Percentiles rank a stretch among this genome's conserved stretches.
Conservation (phyloP, 768 basidiomycete species). For the Pulveroboletus sp. region DNA sequence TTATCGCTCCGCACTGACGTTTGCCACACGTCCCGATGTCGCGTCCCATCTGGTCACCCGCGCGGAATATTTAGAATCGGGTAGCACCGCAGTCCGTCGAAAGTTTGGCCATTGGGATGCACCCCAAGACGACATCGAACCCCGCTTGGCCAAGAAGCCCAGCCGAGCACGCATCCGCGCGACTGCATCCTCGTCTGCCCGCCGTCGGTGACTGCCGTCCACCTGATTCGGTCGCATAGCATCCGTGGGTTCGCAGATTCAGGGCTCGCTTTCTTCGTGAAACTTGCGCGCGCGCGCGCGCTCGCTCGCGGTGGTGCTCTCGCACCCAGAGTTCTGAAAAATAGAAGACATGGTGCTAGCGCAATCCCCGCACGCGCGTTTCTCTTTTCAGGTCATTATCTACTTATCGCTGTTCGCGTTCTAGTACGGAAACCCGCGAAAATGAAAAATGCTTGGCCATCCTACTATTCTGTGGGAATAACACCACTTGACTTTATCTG, state of each 20-base stretch:
- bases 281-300: constrained; percentile 1
- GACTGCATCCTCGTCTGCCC: constrained; percentile 14
- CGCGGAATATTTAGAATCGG: constrained; percentile 83
- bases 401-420: constrained; percentile 16
- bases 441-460: constrained; percentile 24
- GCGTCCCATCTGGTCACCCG: constrained; percentile 59
- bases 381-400: constrained; percentile 10
- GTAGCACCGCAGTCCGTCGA: constrained; percentile 69
- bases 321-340: not conserved
- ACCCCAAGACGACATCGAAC: constrained; percentile 22
- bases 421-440: constrained; percentile 14
- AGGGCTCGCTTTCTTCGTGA: constrained; percentile 18
- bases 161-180: constrained; percentile 28
- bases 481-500: constrained; percentile 23
- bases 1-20: constrained; percentile 57
- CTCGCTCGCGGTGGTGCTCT: not conserved
- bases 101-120: constrained; percentile 68
- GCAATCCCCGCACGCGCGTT: constrained; percentile 6
- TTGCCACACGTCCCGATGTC: constrained; percentile 55
- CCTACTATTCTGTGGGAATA: constrained; percentile 20
- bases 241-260: constrained; percentile 12
- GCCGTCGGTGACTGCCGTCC: constrained; percentile 27
- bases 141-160: constrained; percentile 25
- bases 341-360: not conserved
- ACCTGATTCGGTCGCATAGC: constrained; percentile 1